Conservation (phyloP, 108 stramenopile genomes). For the Skeletonema marinoi region DNA sequence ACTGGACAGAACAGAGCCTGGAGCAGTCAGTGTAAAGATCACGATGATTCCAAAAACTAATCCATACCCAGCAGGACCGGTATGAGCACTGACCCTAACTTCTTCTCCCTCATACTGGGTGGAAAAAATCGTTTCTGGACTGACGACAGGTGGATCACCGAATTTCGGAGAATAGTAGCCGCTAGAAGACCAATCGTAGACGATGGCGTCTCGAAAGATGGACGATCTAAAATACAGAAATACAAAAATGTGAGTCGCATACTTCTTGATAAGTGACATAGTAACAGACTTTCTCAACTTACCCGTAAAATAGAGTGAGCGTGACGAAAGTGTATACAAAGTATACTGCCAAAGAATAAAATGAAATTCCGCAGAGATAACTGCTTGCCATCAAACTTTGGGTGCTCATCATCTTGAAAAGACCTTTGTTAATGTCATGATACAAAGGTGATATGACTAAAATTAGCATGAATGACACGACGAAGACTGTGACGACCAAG, state of each 20-base stretch:
- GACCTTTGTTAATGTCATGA: conserved; percentile 33
- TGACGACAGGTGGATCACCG: conserved; percentile 19
- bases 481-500: conserved; percentile 21
- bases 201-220: conserved; percentile 14
- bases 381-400: conserved; percentile 50
- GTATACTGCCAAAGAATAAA: conserved; percentile 49
- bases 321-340: conserved; percentile 45
- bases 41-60: conserved; percentile 44
- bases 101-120: neutral
- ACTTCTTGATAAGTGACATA: neutral
- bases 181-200: neutral
- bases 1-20: conserved; percentile 51
- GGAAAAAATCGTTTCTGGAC: neutral
- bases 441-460: conserved; percentile 49
- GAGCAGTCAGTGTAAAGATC: conserved; percentile 44
- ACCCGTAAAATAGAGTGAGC: conserved; percentile 46
- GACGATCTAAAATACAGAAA: neutral
- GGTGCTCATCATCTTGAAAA: conserved; percentile 51
- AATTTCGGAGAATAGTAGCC: conserved; percentile 15
- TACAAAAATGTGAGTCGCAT: neutral
- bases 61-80: conserved; percentile 43
- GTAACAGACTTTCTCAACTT: neutral
- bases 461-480: conserved; percentile 48
- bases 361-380: conserved; percentile 38
- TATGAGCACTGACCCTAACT: conserved; percentile 35